Evolutionary conservation across 306 rosid species (phyloP), one percentile per base, ranked within the genome.

Genomic region (Alnus rubra): DNA sequence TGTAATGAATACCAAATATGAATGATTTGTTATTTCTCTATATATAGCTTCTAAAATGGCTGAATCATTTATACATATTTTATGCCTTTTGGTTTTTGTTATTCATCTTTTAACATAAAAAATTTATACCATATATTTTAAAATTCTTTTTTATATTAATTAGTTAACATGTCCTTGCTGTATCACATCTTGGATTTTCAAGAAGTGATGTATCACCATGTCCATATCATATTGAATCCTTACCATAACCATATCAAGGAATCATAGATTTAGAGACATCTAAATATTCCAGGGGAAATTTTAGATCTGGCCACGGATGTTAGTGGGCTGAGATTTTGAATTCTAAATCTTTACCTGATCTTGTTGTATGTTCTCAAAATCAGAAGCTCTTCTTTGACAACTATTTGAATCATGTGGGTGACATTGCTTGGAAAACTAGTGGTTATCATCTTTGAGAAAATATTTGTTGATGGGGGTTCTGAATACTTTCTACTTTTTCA

Each of bases 401-500:
- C 16, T n/a, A 7, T 5, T 37, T n/a, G 14, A 19, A 45, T 30
- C 31, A 44, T n/a, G 49, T 44, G 44, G 3, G 13, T 23, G 63
- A 19, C 54, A 18, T 48, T 68, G 53, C 23, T 47, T 52, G 39
- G 14, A 18, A 60, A 14, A 54, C 14, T 28, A 56, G 13, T 33
- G 16, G 42, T 19, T 84, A 44, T 49, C 58, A 37, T 50, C 49
- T 65, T 49, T 71, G n/a, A 67, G 54, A 70, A 51, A 73, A 13
- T 42, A 64, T 76, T 42, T 67, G 37, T 51, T 69, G 33, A 74
- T 49, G 56, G 79, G n/a, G 68, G 80, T 71, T 80, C 65, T 58
- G 42, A 77, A 53, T 78, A 62, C 89, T 88, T 79, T 82, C 85
- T 73, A 82, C 39, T 51, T 83, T 39, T 77, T 75, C 80, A 69